These are phyloP conservation scores for Penicillium canescens DNA, from an alignment of 495 filamentous ascomycete species.

Conservation along the genomic window DNA sequence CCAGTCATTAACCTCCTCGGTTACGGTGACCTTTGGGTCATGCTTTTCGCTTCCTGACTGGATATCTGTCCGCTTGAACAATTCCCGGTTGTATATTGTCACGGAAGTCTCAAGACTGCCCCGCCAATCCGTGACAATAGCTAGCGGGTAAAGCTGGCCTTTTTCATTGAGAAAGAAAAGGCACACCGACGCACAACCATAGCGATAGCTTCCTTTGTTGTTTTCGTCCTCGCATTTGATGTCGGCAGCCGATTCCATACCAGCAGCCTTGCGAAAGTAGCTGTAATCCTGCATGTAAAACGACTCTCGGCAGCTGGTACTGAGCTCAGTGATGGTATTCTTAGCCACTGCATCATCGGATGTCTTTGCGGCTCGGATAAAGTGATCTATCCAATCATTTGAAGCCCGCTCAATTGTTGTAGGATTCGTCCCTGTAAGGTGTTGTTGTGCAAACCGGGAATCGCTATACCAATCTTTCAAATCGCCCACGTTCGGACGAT, in stretches of 20 bases:
- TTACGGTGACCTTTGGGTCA: not conserved
- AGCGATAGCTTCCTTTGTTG: slow-evolving; percentile 1
- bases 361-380: slow-evolving; percentile 29
- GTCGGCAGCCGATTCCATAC: not conserved
- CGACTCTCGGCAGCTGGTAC: slow-evolving; percentile 15
- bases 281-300: slow-evolving; percentile 48
- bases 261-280: slow-evolving; percentile 43
- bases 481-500: slow-evolving; percentile 43
- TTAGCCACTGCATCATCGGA: slow-evolving; percentile 17
- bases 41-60: too few relatives aligned
- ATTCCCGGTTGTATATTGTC: too few relatives aligned
- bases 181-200: slow-evolving; percentile 37
- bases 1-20: slow-evolving; percentile 45
- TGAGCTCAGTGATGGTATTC: slow-evolving; percentile 11
- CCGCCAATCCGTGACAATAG: slow-evolving; percentile 46
- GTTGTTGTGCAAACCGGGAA: slow-evolving; percentile 50
- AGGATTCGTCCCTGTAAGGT: slow-evolving; percentile 51
- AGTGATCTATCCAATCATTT: slow-evolving; percentile 30
- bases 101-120: slow-evolving; percentile 26
- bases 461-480: slow-evolving; percentile 50
- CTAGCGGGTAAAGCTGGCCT: slow-evolving; percentile 48
- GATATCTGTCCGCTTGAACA: too few relatives aligned
- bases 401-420: slow-evolving; percentile 42
- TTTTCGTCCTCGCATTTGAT: too few relatives aligned
- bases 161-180: slow-evolving; percentile 44